Percentiles rank a stretch among this genome's conserved stretches.
Conservation (phyloP, 306 rosid genomes). For the Ormosia emarginata region DNA sequence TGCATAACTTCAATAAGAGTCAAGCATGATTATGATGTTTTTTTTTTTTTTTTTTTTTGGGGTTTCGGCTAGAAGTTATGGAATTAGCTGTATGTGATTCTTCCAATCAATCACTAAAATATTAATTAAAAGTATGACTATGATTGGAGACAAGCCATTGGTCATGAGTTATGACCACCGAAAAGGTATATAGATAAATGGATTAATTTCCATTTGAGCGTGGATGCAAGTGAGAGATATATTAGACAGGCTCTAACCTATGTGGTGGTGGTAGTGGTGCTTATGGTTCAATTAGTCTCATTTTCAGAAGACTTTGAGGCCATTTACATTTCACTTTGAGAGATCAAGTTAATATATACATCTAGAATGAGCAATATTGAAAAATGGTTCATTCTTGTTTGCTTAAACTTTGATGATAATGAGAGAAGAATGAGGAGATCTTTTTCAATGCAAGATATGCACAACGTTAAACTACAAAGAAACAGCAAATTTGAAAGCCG, state of each 20-base stretch:
- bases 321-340: not conserved
- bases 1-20: not conserved
- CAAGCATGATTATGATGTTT: not conserved
- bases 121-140: not conserved
- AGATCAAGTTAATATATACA: not conserved
- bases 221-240: not conserved
- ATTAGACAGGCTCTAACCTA: not conserved
- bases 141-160: not conserved
- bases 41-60: too few relatives aligned
- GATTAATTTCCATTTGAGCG: not conserved
- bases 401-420: not conserved
- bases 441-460: not conserved
- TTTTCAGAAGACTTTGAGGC: not conserved
- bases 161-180: not conserved
- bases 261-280: too few relatives aligned
- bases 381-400: not conserved
- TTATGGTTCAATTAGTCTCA: not conserved
- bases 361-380: not conserved
- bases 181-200: not conserved
- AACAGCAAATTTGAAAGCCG: not conserved
- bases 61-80: too few relatives aligned
- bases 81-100: not conserved
- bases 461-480: not conserved
- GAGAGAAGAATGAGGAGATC: not conserved
- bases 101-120: not conserved